Evolutionary conservation across 176 grass and related monocot species (phyloP).

Genomic region (Eleusine indica): DNA sequence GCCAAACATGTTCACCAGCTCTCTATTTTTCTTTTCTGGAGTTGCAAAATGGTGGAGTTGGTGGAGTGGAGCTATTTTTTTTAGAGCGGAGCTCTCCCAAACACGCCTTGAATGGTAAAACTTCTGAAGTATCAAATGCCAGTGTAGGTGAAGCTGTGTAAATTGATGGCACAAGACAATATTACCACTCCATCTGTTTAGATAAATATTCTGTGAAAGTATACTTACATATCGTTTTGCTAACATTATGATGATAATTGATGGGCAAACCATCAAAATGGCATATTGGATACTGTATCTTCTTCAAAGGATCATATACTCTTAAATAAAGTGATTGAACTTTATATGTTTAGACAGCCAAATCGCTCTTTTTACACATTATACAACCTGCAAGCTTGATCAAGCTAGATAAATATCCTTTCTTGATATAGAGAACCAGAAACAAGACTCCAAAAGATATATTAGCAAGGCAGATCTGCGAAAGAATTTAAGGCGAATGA

Average conservation of each 20-base stretch:
- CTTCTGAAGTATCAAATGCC: not conserved
- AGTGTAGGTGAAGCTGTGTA: not conserved
- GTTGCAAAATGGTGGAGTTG: too few relatives aligned
- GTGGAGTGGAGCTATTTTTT: too few relatives aligned
- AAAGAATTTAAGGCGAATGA: slow-evolving; percentile 69
- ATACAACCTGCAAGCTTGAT: not conserved
- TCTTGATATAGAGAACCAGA: slow-evolving; percentile 32
- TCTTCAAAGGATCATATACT: not conserved
- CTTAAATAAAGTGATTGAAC: not conserved
- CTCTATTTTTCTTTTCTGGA: too few relatives aligned
- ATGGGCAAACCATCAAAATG: not conserved
- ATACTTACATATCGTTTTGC: not conserved
- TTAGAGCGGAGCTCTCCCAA: too few relatives aligned
- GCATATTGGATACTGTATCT: not conserved
- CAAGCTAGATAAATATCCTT: not conserved
- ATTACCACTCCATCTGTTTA: not conserved
- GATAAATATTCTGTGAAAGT: not conserved
- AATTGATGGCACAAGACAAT: not conserved
- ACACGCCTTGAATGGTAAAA: not conserved
- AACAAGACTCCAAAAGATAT: slow-evolving; percentile 54
- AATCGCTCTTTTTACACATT: not conserved
- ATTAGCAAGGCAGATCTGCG: slow-evolving; percentile 66
- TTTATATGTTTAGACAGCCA: not conserved
- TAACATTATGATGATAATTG: not conserved
- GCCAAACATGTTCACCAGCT: too few relatives aligned